Evolutionary conservation across 2,329 filamentous ascomycete species (phyloP).

Genomic region (Pseudogymnoascus sp.): DNA sequence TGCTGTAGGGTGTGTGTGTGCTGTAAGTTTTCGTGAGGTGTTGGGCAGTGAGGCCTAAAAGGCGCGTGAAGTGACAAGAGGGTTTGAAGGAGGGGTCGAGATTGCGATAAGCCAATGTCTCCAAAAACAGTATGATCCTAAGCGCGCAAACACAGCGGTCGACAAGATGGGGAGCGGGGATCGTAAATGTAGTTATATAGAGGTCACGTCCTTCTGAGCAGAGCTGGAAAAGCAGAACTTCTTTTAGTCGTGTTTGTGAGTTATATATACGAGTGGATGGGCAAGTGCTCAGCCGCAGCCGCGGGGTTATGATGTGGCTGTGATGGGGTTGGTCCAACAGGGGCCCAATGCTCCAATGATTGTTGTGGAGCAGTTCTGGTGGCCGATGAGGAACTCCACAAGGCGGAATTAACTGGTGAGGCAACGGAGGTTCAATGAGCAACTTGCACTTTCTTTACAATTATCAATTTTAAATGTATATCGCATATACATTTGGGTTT

Average conservation of each 20-base stretch:
- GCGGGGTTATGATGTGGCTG: conserved; percentile 7
- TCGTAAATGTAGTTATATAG: background rate
- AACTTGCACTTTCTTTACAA: background rate
- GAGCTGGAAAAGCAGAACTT: background rate
- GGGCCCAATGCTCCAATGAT: background rate
- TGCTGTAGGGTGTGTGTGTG: background rate
- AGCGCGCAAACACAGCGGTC: background rate
- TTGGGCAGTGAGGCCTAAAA: conserved; percentile 7
- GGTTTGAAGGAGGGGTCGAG: conserved; percentile 6
- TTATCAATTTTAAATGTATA: background rate
- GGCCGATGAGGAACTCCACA: background rate
- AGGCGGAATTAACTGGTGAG: background rate
- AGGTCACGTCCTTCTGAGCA: background rate
- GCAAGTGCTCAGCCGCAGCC: conserved; percentile 5
- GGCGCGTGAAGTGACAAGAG: conserved; percentile 5
- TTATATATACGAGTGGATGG: background rate
- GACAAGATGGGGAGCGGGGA: background rate
- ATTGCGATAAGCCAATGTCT: conserved; percentile 7
- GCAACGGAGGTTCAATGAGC: background rate
- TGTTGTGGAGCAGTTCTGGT: background rate
- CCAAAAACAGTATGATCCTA: background rate
- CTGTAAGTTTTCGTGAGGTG: background rate
- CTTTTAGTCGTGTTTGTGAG: background rate
- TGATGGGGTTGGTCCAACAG: conserved; percentile 1
- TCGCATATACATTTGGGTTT: background rate